phyloP scores from a whole-genome alignment of 192 early-diverging fungal species.

The Pecoramyces ruminantium region DNA sequence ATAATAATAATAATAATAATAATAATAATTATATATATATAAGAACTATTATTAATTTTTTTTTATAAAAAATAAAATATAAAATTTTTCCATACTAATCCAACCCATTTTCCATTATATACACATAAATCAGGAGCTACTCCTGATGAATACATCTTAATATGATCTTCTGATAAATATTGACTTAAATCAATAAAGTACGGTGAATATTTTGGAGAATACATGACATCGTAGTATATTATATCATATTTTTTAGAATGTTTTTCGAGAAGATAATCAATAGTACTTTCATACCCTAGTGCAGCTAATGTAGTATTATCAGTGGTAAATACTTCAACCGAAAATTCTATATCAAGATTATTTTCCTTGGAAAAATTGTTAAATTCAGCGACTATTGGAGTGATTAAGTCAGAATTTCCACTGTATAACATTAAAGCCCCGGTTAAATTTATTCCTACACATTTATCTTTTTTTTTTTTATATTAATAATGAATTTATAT shows the following conservation, averaged over 20 bases:
- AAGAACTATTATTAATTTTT: too few species aligned
- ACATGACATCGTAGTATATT: neutral
- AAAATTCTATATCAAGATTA: neutral
- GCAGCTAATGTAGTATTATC: neutral
- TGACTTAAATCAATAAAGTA: neutral
- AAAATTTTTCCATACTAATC: too few species aligned
- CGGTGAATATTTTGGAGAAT: neutral
- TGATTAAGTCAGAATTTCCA: neutral
- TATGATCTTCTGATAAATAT: neutral
- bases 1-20: too few species aligned
- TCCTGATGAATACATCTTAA: neutral
- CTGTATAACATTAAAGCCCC: too few species aligned
- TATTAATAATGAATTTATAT: too few species aligned
- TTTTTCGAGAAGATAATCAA: neutral
- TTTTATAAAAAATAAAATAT: too few species aligned
- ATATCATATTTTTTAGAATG: neutral
- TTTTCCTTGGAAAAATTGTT: neutral
- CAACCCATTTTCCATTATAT: too few species aligned
- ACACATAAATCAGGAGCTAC: too few species aligned
- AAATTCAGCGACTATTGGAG: neutral
- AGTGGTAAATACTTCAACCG: neutral
- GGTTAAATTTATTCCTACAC: too few species aligned
- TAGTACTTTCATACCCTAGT: neutral
- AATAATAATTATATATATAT: too few species aligned
- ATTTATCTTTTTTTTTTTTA: too few species aligned